Base-by-base conservation (phyloP, 2,329 filamentous ascomycete species). In the Xylaria sp. region DNA sequence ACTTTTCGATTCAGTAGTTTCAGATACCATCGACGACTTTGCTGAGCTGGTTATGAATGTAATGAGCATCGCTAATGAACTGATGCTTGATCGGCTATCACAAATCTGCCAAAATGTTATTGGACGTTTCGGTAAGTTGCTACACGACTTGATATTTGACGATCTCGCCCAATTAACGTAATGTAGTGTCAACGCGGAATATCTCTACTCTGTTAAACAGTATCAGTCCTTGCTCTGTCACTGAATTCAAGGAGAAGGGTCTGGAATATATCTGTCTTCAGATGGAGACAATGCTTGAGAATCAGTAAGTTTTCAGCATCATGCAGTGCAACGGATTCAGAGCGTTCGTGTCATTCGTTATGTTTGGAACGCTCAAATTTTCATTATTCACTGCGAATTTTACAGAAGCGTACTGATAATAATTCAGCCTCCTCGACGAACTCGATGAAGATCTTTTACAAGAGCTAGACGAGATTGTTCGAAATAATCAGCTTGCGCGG, bases 181-280 rank as follows among this genome's bases (percentile, higher is more conserved):
- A 60, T 25, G 15, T 58, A 79, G 91, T 94, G n/a, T 94, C 89
- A 58, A 91, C 90, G 5, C 91, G 94, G 31, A 99, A 97, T 77
- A 91, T 97, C 31, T 93, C 93, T 67, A 90, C 91, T 62, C 84
- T 98, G 18, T 85, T 99, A 12, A 97, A 97, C 76, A 91, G 91
- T 1, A 92, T 98, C 69, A 92, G 93, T 54, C 92, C 93, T 2
- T 97, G 92, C 77, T 92, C 91, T 0, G 90, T 97, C 6, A 89
- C 89, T 0, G 89, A 92, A 66, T 98, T 99, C 82, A 97, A 97
- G 79, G 89, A 96, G 73, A 92, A 92, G 10, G 93, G 92, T 0
- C 83, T 98, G 36, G 93, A 97, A 78, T 99, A 98, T 77, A 89
- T 98, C 25, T 97, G 94, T 75, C 83, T 97, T 54, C 97, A 97